phyloP scores from a whole-genome alignment of 352 stramenopile species.

The Globisporangium echinulatum region DNA sequence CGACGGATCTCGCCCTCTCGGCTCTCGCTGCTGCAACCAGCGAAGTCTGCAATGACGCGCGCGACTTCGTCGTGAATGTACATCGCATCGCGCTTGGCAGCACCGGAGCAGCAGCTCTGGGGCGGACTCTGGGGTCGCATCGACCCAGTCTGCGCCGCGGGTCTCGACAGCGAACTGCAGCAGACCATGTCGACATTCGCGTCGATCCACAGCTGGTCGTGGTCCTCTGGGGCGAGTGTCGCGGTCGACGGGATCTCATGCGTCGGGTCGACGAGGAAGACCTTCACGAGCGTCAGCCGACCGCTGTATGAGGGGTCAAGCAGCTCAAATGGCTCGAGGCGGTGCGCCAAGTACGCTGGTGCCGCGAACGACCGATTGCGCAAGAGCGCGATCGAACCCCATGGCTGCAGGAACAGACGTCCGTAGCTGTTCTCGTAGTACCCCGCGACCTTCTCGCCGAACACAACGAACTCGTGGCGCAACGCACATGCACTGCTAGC shows the following conservation, averaged over 20 bases:
- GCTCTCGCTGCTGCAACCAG: background rate
- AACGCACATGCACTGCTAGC: background rate
- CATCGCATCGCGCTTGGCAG: background rate
- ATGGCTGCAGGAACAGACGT: background rate
- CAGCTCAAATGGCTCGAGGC: background rate
- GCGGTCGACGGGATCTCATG: background rate
- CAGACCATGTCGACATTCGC: background rate
- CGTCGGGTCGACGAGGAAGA: background rate
- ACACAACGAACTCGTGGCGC: background rate
- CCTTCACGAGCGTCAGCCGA: background rate
- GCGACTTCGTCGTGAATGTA: background rate
- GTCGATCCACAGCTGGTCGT: background rate
- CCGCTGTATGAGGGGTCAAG: background rate
- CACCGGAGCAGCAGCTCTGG: background rate
- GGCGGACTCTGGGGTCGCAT: background rate
- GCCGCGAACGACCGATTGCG: background rate
- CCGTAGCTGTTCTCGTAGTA: background rate
- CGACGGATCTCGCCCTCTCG: background rate
- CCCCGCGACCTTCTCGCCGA: background rate
- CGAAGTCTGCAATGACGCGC: background rate
- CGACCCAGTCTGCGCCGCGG: background rate
- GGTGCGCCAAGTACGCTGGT: background rate
- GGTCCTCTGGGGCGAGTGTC: background rate
- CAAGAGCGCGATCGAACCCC: background rate
- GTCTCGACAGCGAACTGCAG: background rate